Evolutionary conservation across 148 eudicot species (phyloP).

Genomic region (Arctostaphylos glauca): DNA sequence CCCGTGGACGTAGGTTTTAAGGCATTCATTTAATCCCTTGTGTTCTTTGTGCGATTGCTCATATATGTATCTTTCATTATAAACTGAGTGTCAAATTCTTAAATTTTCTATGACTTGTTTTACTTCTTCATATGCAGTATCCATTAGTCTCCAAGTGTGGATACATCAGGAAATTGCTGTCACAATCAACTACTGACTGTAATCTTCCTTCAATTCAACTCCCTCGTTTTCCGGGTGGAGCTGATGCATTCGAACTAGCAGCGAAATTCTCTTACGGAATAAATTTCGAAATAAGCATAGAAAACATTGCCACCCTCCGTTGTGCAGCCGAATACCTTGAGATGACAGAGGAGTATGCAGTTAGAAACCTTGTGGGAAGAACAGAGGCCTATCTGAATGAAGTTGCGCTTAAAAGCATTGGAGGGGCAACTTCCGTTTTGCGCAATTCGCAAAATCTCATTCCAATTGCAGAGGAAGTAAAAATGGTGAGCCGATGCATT

Average conservation of each 20-base stretch:
- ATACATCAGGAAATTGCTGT: conserved; percentile 59
- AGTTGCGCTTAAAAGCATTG: conserved; percentile 63
- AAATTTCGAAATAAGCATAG: conserved; percentile 65
- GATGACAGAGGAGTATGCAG: conserved; percentile 85
- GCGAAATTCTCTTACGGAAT: conserved; percentile 92
- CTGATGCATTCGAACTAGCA: conserved; percentile 79
- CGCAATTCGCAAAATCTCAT: conserved; percentile 56
- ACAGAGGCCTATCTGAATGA: conserved; percentile 66
- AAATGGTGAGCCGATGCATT: conserved; percentile 77
- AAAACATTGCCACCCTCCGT: conserved; percentile 70
- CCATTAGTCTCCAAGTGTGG: conserved; percentile 87
- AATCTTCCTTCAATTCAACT: conserved; percentile 48
- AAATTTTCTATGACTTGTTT: not conserved
- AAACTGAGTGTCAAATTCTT: not conserved
- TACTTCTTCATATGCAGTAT: conserved; percentile 45
- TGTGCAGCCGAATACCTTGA: conserved; percentile 84
- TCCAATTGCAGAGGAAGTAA: conserved; percentile 67
- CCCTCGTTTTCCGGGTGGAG: conserved; percentile 77
- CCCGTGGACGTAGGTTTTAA: not conserved
- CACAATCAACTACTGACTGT: conserved; percentile 40
- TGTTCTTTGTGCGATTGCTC: not conserved
- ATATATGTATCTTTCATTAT: not conserved
- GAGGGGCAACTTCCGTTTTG: conserved; percentile 58
- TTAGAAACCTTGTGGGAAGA: conserved; percentile 59
- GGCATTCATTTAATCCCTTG: not conserved